phyloP scores from a whole-genome alignment of 805 yeast species.

The Candida nemodendra region DNA sequence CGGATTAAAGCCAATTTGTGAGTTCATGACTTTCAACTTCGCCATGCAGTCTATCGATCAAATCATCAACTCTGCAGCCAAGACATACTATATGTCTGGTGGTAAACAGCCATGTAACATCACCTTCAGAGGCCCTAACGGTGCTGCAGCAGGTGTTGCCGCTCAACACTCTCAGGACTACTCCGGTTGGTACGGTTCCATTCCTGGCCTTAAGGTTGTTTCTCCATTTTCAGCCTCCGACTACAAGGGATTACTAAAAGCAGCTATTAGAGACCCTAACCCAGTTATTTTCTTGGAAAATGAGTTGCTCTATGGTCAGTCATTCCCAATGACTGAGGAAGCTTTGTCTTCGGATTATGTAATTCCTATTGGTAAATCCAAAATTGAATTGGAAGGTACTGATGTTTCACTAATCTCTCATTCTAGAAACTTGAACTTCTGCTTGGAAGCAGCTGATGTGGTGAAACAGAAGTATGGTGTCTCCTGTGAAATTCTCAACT shows the following conservation, averaged over 20 bases:
- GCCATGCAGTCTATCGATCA: constrained; percentile 99
- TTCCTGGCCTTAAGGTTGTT: constrained; percentile 96
- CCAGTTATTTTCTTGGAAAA: constrained; percentile 95
- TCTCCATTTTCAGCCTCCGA: constrained; percentile 96
- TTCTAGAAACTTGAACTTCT: constrained; percentile 83
- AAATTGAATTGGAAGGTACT: constrained; percentile 89
- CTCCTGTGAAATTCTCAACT: constrained; percentile 88
- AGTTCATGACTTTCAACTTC: constrained; percentile 98
- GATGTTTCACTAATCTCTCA: constrained; percentile 89
- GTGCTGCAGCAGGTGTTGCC: constrained; percentile 99
- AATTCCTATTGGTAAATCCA: constrained; percentile 93
- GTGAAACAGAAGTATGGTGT: constrained; percentile 84
- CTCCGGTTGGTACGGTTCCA: constrained; percentile 96
- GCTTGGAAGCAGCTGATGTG: constrained; percentile 86
- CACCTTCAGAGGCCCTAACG: constrained; percentile 99
- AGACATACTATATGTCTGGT: constrained; percentile 98
- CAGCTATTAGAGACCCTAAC: constrained; percentile 98
- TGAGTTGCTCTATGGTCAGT: constrained; percentile 91
- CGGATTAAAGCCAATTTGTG: constrained; percentile 94
- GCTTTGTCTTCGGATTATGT: constrained; percentile 84
- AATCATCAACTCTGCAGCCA: constrained; percentile 97
- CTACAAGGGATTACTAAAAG: constrained; percentile 91
- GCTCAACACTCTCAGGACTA: constrained; percentile 99
- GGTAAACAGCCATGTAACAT: constrained; percentile 97
- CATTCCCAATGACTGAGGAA: constrained; percentile 87